A percentile compares a stretch with the other conserved stretches of the same genome.
These are phyloP conservation scores for Clonostachys byssicola DNA, from an alignment of 2,329 filamentous ascomycete species.

Conservation along the genomic window DNA sequence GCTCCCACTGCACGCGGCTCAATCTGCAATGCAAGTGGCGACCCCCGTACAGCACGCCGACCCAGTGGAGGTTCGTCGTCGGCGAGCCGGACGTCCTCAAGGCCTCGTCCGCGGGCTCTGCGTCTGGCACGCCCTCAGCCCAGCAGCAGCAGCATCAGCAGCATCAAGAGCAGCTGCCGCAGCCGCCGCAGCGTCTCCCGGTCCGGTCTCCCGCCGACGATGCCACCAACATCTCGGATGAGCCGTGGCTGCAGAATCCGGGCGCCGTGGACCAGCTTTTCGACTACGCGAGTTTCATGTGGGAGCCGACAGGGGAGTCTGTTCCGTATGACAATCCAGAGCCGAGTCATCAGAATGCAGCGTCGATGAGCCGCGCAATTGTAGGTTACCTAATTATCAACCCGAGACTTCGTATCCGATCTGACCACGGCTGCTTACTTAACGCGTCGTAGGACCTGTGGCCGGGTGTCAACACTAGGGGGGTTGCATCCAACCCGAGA, in stretches of 20 bases:
- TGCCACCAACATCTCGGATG: neutral
- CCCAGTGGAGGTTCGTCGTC: neutral
- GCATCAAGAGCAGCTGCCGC: neutral
- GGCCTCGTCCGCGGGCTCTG: neutral
- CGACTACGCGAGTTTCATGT: conserved; percentile 44
- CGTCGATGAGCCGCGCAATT: no score
- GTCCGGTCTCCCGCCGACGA: no score
- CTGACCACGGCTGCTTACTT: no score
- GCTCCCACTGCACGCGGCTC: conserved; percentile 2
- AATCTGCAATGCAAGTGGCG: conserved; percentile 2
- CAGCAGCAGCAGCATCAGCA: neutral
- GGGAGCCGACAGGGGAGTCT: conserved; percentile 19
- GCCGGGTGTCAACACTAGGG: neutral
- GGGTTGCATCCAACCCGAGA: neutral
- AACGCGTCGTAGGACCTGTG: neutral
- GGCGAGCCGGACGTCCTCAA: neutral
- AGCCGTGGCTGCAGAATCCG: neutral
- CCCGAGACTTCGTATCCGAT: no score
- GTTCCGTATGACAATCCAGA: no score
- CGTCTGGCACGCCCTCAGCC: neutral
- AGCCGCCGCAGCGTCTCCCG: neutral
- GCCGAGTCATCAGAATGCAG: no score
- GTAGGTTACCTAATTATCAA: no score
- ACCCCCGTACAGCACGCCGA: neutral
- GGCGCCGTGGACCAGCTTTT: conserved; percentile 24